A percentile compares a stretch with the other conserved stretches of the same genome.
phyloP scores from a whole-genome alignment of 345 rosid genomes.

The Lepidium africanum region DNA sequence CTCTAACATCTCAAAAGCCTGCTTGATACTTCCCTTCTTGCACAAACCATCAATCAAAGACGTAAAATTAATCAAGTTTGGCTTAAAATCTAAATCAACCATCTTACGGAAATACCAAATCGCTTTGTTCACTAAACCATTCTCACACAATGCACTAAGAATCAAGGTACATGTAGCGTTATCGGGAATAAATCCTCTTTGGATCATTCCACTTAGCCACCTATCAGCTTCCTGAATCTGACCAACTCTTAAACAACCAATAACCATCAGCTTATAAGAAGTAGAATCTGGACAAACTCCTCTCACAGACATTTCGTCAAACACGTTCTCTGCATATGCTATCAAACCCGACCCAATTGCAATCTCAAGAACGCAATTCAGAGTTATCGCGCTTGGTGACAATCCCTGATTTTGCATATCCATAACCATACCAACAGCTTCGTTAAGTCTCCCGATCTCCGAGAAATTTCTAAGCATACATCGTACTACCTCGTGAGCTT shows the following conservation, averaged over 20 bases:
- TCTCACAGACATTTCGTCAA: constrained; percentile 70
- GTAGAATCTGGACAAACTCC: constrained; percentile 50
- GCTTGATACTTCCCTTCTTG: constrained; percentile 77
- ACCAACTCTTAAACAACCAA: constrained; percentile 51
- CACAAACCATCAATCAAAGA: constrained; percentile 73
- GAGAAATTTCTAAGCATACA: constrained; percentile 65
- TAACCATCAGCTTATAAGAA: constrained; percentile 57
- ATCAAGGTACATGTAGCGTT: constrained; percentile 67
- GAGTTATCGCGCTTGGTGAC: constrained; percentile 26
- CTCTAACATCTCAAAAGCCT: constrained; percentile 79
- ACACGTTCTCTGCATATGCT: constrained; percentile 55
- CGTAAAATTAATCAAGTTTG: constrained; percentile 74
- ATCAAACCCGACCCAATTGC: constrained; percentile 43
- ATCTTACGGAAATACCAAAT: constrained; percentile 65
- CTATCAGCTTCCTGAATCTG: constrained; percentile 56
- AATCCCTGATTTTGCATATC: constrained; percentile 76
- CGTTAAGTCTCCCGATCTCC: constrained; percentile 62
- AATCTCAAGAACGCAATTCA: constrained; percentile 44
- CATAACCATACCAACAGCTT: constrained; percentile 60
- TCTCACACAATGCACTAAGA: constrained; percentile 42
- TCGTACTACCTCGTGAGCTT: constrained; percentile 62
- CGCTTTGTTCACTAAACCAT: constrained; percentile 53
- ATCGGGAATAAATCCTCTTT: constrained; percentile 54
- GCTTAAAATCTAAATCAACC: constrained; percentile 50
- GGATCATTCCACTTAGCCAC: constrained; percentile 63